Conservation (phyloP, 306 rosid genomes). For the peach (Prunus persica) region Prunus_persica_NCBIv2 NC_034014.1:4658501-4659000, state of each 20-base stretch:
- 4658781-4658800: not conserved
- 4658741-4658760: not conserved
- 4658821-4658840: not conserved
- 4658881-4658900: not conserved
- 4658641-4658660: conserved; percentile 17
- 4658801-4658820: not conserved
- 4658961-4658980: not conserved
- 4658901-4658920: not conserved
- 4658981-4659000: not conserved
- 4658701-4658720: conserved; percentile 35
- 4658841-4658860: not conserved
- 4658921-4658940: not conserved
- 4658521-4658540: conserved; percentile 22
- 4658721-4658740: not conserved
- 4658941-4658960: not conserved
- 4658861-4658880: conserved; percentile 1
- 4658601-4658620: not conserved
- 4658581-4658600: conserved; percentile 8
- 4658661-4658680: not conserved
- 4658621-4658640: not conserved
- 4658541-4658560: not conserved
- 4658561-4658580: not conserved
- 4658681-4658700: conserved; percentile 13
- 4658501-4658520: not conserved
- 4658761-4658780: not conserved